These are phyloP conservation scores for Collybiopsis luxurians DNA, from an alignment of 768 basidiomycete species.

Conservation along the genomic window DNA sequence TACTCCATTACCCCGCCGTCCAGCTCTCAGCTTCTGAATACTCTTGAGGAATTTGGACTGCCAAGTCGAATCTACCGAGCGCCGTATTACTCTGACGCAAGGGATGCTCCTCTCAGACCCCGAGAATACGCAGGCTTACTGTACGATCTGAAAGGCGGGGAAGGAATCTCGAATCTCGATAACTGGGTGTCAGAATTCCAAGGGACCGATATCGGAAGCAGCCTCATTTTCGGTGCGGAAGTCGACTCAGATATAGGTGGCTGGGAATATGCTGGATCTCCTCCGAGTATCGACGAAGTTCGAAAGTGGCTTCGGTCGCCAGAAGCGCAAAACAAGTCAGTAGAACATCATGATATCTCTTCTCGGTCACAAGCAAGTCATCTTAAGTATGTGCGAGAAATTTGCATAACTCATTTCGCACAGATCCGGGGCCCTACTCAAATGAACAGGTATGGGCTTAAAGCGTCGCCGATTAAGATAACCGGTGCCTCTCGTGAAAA, in stretches of 20 bases:
- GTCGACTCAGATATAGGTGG: slow-evolving; percentile 29
- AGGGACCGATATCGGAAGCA: neutral
- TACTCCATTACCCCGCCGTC: slow-evolving; percentile 55
- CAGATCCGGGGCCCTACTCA: slow-evolving; percentile 78
- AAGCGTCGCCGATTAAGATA: slow-evolving; percentile 45
- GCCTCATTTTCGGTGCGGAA: too few relatives aligned
- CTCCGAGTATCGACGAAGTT: slow-evolving; percentile 59
- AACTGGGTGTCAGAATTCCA: slow-evolving; percentile 43
- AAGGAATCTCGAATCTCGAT: slow-evolving; percentile 53
- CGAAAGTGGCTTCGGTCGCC: slow-evolving; percentile 50
- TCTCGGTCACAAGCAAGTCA: slow-evolving; percentile 51
- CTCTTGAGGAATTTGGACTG: slow-evolving; percentile 44
- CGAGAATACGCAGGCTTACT: slow-evolving; percentile 78
- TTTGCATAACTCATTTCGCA: neutral
- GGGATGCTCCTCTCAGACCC: slow-evolving; percentile 65
- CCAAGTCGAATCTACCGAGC: slow-evolving; percentile 64
- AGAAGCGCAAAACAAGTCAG: slow-evolving; percentile 18
- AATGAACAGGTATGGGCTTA: slow-evolving; percentile 64
- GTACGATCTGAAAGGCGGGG: slow-evolving; percentile 69
- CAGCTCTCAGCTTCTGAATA: slow-evolving; percentile 39
- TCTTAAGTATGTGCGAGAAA: neutral
- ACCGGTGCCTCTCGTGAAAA: slow-evolving; percentile 43
- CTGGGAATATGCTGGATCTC: slow-evolving; percentile 79
- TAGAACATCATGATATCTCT: neutral
- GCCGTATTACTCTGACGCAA: slow-evolving; percentile 76